These are phyloP conservation scores for Talaromyces pinophilus DNA, from an alignment of 2,329 filamentous ascomycete genomes.

Conservation along the genomic window DNA sequence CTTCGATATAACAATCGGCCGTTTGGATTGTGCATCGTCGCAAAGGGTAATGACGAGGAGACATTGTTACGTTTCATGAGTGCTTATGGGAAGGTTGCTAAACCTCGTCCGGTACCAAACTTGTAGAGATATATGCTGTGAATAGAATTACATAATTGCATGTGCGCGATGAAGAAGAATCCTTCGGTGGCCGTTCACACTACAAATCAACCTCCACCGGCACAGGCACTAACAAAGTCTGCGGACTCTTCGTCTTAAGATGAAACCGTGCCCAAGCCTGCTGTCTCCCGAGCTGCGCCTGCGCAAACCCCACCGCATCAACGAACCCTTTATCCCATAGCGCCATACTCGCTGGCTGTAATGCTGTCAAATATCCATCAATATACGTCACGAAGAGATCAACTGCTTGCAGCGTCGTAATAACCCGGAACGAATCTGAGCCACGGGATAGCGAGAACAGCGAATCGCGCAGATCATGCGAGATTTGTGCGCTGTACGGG, in stretches of 20 bases:
- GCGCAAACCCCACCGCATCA: slow-evolving; percentile 29
- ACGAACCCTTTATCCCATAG: slow-evolving; percentile 40
- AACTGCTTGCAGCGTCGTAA: slow-evolving; percentile 29
- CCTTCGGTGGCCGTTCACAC: neutral
- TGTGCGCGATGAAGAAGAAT: neutral
- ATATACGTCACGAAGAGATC: slow-evolving; percentile 38
- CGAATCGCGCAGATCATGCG: slow-evolving; percentile 30
- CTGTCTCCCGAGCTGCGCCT: slow-evolving; percentile 30
- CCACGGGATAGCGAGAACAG: slow-evolving; percentile 30
- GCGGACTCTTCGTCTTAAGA: slow-evolving; percentile 37
- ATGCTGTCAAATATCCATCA: slow-evolving; percentile 32
- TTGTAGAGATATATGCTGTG: neutral
- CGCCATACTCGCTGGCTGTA: slow-evolving; percentile 36
- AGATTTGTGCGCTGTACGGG: slow-evolving; percentile 27
- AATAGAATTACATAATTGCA: neutral
- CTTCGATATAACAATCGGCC: slow-evolving; percentile 30
- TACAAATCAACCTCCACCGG: slow-evolving; percentile 8
- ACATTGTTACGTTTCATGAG: neutral
- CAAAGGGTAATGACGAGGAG: slow-evolving; percentile 19
- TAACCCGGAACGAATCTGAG: slow-evolving; percentile 29
- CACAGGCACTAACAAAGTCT: slow-evolving; percentile 41
- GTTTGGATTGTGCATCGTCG: slow-evolving; percentile 32
- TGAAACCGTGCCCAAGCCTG: slow-evolving; percentile 38
- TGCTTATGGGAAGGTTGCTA: neutral
- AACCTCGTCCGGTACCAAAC: neutral